Percentiles rank a stretch among this genome's conserved stretches.
phyloP scores from a whole-genome alignment of 2,329 filamentous ascomycete species.

The Tolypocladium cylindrosporum region DNA sequence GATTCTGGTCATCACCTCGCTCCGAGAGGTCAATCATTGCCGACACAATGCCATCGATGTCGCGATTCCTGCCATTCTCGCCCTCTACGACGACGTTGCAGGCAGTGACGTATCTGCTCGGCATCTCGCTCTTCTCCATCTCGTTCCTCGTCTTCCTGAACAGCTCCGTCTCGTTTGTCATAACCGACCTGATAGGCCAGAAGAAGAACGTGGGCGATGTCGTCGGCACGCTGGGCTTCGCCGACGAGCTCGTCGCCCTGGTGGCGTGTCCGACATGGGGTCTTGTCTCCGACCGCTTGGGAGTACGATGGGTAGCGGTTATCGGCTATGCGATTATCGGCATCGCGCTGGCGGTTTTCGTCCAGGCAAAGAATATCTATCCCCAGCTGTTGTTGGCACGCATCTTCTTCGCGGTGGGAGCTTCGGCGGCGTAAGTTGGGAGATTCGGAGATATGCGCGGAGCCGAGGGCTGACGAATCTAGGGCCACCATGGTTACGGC shows the following conservation, averaged over 20 bases:
- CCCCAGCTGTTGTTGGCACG: constrained; percentile 78
- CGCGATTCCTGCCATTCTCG: constrained; percentile 47
- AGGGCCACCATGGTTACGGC: constrained; percentile 94
- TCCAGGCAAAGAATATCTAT: constrained; percentile 80
- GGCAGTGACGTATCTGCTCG: constrained; percentile 66
- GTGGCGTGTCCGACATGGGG: constrained; percentile 76
- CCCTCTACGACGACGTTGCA: constrained; percentile 49
- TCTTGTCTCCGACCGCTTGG: constrained; percentile 64
- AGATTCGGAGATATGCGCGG: not conserved
- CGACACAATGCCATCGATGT: constrained; percentile 23
- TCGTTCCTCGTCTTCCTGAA: constrained; percentile 86
- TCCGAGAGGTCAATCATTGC: constrained; percentile 1
- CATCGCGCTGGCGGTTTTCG: constrained; percentile 65
- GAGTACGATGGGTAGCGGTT: constrained; percentile 63
- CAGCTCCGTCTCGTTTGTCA: constrained; percentile 73
- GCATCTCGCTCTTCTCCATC: constrained; percentile 78
- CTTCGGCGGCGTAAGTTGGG: constrained; percentile 65
- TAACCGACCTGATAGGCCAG: constrained; percentile 71
- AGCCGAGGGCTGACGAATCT: constrained; percentile 7
- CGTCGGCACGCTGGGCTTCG: constrained; percentile 77
- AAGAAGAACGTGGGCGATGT: constrained; percentile 66
- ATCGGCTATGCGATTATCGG: constrained; percentile 77
- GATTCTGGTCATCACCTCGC: constrained; percentile 3
- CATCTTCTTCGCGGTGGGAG: constrained; percentile 81
- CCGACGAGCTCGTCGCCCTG: constrained; percentile 72